A percentile compares a stretch with the other conserved stretches of the same genome.
phyloP scores from a whole-genome alignment of 129 eudicot species.

The Apium graveolens region DNA sequence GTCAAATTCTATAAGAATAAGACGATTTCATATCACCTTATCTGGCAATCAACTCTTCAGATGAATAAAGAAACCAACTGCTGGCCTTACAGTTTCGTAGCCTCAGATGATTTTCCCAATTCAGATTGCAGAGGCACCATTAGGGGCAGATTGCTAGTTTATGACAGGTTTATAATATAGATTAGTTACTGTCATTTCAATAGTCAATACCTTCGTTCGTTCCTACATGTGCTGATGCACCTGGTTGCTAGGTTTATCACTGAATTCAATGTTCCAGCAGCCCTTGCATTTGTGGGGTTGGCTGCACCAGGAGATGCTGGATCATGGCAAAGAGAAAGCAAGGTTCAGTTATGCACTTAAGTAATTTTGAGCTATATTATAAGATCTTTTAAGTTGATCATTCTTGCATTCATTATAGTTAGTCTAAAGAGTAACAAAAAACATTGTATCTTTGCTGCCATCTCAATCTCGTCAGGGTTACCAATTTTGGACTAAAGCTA shows the following conservation, averaged over 20 bases:
- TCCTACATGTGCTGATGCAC: slow-evolving; percentile 1
- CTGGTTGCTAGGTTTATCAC: slow-evolving; percentile 21
- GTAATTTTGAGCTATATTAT: neutral
- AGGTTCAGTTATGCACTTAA: slow-evolving; percentile 22
- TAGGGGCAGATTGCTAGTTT: slow-evolving; percentile 34
- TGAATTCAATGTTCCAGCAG: slow-evolving; percentile 34
- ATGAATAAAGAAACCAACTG: slow-evolving; percentile 35
- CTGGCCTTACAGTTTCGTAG: slow-evolving; percentile 55
- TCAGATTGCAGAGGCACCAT: slow-evolving; percentile 31
- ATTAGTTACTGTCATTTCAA: neutral
- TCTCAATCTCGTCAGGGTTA: slow-evolving; percentile 37
- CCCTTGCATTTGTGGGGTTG: slow-evolving; percentile 56
- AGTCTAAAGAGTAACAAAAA: neutral
- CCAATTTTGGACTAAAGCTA: slow-evolving; percentile 64
- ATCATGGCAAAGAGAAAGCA: slow-evolving; percentile 84
- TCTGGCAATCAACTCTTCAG: slow-evolving; percentile 15
- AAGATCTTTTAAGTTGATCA: neutral
- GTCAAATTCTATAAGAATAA: neutral
- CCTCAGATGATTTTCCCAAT: slow-evolving; percentile 33
- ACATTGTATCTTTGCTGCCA: neutral
- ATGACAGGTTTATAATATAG: slow-evolving; percentile 26
- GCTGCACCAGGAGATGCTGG: slow-evolving; percentile 75
- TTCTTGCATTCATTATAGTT: neutral
- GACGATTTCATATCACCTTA: neutral
- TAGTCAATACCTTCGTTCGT: neutral